Percentiles rank a stretch among this genome's conserved stretches.
These are phyloP conservation scores for Talaromyces proteolyticus DNA, from an alignment of 495 filamentous ascomycete genomes.

Conservation along the genomic window DNA sequence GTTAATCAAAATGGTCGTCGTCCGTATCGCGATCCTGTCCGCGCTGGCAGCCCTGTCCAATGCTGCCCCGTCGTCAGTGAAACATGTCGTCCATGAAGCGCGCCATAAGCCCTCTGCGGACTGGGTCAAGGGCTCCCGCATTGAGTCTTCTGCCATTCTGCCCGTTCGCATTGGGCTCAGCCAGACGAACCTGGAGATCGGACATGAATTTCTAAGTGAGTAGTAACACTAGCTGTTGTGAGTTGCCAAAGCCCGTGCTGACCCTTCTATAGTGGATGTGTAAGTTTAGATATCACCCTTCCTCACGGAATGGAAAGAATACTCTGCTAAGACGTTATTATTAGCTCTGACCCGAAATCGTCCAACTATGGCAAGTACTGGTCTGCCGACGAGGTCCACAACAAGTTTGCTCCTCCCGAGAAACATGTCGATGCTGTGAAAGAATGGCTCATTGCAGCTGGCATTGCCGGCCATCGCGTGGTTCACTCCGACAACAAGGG, in stretches of 20 bases:
- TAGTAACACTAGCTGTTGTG: constrained; percentile 22
- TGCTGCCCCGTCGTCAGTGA: neutral
- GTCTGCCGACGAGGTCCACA: constrained; percentile 30
- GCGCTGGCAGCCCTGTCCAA: neutral
- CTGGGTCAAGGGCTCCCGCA: neutral
- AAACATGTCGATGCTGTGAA: constrained; percentile 26
- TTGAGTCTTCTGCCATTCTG: constrained; percentile 19
- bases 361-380: constrained; percentile 49
- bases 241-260: neutral
- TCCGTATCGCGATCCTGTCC: neutral
- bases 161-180: constrained; percentile 51
- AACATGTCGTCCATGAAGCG: neutral
- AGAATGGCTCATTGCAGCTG: constrained; percentile 38
- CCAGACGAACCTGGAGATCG: constrained; percentile 47
- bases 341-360: constrained; percentile 27
- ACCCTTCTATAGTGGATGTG: constrained; percentile 16
- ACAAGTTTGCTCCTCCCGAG: constrained; percentile 34
- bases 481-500: constrained; percentile 43
- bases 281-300: constrained; percentile 32
- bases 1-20: neutral
- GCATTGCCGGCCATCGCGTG: constrained; percentile 39
- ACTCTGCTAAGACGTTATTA: constrained; percentile 13
- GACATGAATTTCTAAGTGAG: constrained; percentile 48
- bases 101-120: neutral
- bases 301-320: constrained; percentile 13